Percentiles rank a stretch among this genome's conserved stretches.
Evolutionary conservation across 2,329 filamentous ascomycete genomes (phyloP).

Genomic region (Alternaria gansuensis): DNA sequence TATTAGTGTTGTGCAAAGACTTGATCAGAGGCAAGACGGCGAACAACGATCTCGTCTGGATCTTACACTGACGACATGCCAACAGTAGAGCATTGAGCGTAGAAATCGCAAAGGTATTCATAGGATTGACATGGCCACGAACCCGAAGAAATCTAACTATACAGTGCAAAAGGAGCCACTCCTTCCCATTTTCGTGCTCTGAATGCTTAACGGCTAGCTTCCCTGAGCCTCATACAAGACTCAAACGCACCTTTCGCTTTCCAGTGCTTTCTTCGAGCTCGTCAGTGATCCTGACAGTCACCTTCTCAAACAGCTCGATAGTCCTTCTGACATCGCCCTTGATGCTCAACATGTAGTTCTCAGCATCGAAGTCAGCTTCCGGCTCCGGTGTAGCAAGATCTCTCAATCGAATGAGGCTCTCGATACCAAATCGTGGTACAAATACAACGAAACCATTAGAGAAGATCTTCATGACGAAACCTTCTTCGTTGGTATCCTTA

Average conservation of each 20-base stretch:
- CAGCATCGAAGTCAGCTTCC: constrained; percentile 82
- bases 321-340: constrained; percentile 64
- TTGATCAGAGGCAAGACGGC: background rate
- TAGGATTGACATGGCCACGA: background rate
- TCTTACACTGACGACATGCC: background rate
- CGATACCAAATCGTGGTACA: constrained; percentile 93
- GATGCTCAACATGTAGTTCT: constrained; percentile 78
- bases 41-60: background rate
- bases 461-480: constrained; percentile 96
- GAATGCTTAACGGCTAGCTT: background rate
- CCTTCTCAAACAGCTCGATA: constrained; percentile 91
- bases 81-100: background rate
- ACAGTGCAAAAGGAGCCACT: background rate
- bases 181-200: background rate
- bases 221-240: constrained; percentile 49
- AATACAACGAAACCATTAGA: constrained; percentile 97
- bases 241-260: constrained; percentile 88
- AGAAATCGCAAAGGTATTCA: background rate
- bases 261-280: constrained; percentile 95
- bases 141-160: background rate
- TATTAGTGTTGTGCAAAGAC: background rate
- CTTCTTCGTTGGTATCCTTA: constrained; percentile 79
- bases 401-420: constrained; percentile 84
- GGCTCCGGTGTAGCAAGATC: constrained; percentile 81
- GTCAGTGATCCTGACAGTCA: constrained; percentile 87